Evolutionary conservation across 2,329 filamentous ascomycete species (phyloP), one percentile per base, ranked within the genome.

Genomic region (Endoconidiophora laricicola): DNA sequence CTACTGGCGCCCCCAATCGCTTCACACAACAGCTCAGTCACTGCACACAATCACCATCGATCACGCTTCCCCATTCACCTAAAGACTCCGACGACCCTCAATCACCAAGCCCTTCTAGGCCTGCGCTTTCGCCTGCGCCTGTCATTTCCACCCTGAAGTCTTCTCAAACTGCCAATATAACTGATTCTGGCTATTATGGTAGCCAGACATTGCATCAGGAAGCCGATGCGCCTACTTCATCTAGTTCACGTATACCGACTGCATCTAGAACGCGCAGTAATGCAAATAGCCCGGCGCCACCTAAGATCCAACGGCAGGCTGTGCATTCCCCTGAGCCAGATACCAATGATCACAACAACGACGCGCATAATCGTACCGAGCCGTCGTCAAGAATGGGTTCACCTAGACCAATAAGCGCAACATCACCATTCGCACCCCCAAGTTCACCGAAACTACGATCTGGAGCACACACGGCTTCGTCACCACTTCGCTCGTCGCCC

Each of bases 161-260:
- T 26, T 14, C 18, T 16, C 38, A 33, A 22, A 40, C 29, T 24
- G 12, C 39, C 9, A 40, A 39, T 18, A 20, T 36, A 24, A 51
- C 44, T 1, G 81, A 86, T 57, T 86, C 82, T 33, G 81, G 82
- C 24, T 86, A 85, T 58, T 78, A 83, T 64, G 81, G 79, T 44
- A 82, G 79, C 57, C 77, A 80, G 57, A 50, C 43, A n/a, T 33
- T 33, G 29, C 6, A 33, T 4, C 52, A 54, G 41, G 44, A 53
- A 23, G 24, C 37, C 24, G 46, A 37, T 2, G 5, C 37, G 6
- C 39, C 43, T 3, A 49, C 45, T 6, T 53, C 51, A 2, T 43
- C 51, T 6, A 42, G 38, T 26, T 41, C 44, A n/a, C 42, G 43
- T 20, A 6, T 44, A 9, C 46, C 38, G n/a, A 26, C 44, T 10